A percentile compares a stretch with the other conserved stretches of the same genome.
phyloP scores from a whole-genome alignment of 2,329 filamentous ascomycete species.

The Sporothrix inflata region DNA sequence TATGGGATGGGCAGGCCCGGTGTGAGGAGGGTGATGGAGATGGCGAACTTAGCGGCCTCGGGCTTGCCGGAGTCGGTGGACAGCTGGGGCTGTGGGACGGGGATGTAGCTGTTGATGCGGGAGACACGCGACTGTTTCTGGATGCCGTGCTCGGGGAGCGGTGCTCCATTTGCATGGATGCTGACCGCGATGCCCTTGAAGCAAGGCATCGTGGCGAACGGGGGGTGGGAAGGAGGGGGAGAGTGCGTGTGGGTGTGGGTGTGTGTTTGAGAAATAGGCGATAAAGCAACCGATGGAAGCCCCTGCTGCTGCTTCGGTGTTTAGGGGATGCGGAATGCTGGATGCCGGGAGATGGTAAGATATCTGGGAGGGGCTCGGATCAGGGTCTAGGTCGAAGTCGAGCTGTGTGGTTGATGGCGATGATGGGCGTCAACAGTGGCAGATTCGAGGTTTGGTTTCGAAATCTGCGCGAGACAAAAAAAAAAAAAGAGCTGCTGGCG shows the following conservation, averaged over 20 bases:
- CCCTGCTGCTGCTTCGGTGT: background rate
- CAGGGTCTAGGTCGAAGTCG: background rate
- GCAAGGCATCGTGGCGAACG: constrained; percentile 71
- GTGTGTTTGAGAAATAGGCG: background rate
- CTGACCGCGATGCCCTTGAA: constrained; percentile 99
- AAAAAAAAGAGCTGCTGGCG: background rate
- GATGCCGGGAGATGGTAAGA: background rate
- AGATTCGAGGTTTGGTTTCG: background rate
- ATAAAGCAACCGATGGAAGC: background rate
- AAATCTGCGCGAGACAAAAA: background rate
- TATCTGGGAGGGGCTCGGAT: background rate
- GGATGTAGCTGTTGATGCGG: constrained; percentile 96
- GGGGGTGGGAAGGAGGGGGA: background rate
- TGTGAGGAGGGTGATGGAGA: constrained; percentile 94
- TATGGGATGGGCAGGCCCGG: constrained; percentile 88
- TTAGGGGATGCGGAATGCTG: background rate
- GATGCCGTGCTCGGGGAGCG: constrained; percentile 89
- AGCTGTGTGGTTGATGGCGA: background rate
- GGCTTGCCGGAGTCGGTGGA: constrained; percentile 72
- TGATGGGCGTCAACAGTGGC: background rate
- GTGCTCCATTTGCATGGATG: constrained; percentile 81
- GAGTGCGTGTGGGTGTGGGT: background rate
- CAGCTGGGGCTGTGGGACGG: constrained; percentile 85
- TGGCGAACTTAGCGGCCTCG: constrained; percentile 94
- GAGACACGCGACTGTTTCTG: constrained; percentile 90